Percentiles rank a stretch among this genome's conserved stretches.
phyloP scores from a whole-genome alignment of 345 rosid genomes.

The Corymbia maculata region DNA sequence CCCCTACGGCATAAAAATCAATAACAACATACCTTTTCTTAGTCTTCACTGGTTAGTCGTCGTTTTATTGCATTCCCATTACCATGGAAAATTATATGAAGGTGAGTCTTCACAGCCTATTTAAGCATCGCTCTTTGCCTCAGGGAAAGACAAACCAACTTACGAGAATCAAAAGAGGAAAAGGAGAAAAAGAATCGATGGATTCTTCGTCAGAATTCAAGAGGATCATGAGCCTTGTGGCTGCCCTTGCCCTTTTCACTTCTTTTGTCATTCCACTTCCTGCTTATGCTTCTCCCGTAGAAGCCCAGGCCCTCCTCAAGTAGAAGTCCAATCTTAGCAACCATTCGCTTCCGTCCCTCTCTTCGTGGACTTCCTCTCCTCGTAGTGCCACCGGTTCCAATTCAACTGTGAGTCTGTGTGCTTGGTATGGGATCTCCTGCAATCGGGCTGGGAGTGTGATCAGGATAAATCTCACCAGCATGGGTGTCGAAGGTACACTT shows the following conservation, averaged over 20 bases:
- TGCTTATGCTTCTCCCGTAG: background rate
- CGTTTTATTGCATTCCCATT: no score
- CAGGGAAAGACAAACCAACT: background rate
- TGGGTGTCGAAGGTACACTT: conserved; percentile 3
- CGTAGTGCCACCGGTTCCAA: background rate
- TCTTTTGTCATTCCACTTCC: background rate
- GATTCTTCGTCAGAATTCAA: background rate
- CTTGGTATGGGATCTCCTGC: conserved; percentile 15
- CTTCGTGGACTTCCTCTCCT: conserved; percentile 5
- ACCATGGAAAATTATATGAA: no score
- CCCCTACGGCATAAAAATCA: no score
- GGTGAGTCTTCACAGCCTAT: background rate
- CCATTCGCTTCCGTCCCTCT: background rate
- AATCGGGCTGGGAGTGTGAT: background rate
- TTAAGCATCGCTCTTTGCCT: background rate
- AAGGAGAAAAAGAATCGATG: background rate
- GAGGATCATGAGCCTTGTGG: background rate
- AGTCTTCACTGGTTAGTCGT: no score
- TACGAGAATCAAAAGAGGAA: background rate
- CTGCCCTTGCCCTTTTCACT: background rate
- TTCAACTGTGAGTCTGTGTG: background rate
- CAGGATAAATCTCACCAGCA: conserved; percentile 1
- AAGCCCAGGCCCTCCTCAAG: conserved; percentile 4
- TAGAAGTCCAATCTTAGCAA: conserved; percentile 6
- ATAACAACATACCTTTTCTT: no score